Percentiles rank a stretch among this genome's conserved stretches.
These are phyloP conservation scores for Calonectria leucothoes DNA, from an alignment of 2,329 filamentous ascomycete genomes.

Conservation along the genomic window DNA sequence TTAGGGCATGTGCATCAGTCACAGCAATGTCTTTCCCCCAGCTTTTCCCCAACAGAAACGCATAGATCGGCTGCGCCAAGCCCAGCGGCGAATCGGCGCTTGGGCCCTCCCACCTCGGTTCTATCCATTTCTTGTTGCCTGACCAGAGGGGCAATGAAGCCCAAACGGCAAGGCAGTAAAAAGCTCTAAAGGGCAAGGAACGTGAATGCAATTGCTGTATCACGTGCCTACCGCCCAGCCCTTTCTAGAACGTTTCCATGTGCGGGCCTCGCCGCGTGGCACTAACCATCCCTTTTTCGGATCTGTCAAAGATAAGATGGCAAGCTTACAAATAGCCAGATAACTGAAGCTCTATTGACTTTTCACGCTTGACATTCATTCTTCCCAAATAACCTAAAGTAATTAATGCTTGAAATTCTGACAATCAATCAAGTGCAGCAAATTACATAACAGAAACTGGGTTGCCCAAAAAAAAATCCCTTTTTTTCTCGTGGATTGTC, in stretches of 20 bases:
- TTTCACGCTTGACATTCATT: background rate
- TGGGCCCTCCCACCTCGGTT: slow-evolving; percentile 10
- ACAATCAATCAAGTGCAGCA: background rate
- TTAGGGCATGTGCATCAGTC: background rate
- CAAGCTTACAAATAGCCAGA: background rate
- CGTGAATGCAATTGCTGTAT: background rate
- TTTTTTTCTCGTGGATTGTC: background rate
- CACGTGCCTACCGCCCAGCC: background rate
- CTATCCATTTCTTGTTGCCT: background rate
- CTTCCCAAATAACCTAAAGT: background rate
- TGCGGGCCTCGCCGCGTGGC: background rate
- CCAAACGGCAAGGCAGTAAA: background rate
- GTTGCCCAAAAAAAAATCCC: background rate
- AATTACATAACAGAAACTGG: background rate
- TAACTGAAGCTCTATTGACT: background rate
- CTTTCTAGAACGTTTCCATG: slow-evolving; percentile 18
- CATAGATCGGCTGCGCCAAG: slow-evolving; percentile 41
- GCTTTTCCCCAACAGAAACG: slow-evolving; percentile 44
- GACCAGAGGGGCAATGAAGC: background rate
- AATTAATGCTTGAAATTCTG: background rate
- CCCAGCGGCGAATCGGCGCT: slow-evolving; percentile 24
- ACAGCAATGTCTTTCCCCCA: slow-evolving; percentile 31
- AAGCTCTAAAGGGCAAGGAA: background rate
- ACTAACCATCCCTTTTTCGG: background rate
- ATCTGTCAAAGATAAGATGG: background rate